These are phyloP conservation scores for Fusarium sp. DNA, from an alignment of 2,329 filamentous ascomycete species.

Conservation along the genomic window DNA sequence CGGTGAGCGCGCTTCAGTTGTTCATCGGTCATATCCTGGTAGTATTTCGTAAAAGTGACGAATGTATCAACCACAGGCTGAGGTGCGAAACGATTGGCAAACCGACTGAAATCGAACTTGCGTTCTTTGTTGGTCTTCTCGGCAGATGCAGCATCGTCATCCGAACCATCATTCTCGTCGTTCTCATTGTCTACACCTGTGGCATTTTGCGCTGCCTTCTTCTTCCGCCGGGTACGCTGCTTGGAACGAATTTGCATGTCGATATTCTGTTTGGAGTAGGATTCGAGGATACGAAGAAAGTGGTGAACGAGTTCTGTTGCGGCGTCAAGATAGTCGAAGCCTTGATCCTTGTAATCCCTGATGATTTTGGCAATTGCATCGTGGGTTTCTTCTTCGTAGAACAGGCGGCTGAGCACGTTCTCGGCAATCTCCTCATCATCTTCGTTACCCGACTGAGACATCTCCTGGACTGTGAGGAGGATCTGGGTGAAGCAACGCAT, in stretches of 20 bases:
- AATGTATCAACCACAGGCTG: constrained; percentile 93
- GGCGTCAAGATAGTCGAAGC: constrained; percentile 92
- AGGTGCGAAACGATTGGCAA: constrained; percentile 81
- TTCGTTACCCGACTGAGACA: constrained; percentile 83
- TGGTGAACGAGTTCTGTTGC: constrained; percentile 91
- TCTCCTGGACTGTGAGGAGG: constrained; percentile 89
- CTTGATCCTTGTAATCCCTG: constrained; percentile 90
- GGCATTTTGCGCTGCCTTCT: constrained; percentile 66
- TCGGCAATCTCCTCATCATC: constrained; percentile 99
- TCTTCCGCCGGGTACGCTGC: constrained; percentile 77
- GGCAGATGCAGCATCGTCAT: constrained; percentile 75
- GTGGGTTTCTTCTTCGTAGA: constrained; percentile 96
- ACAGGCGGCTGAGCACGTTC: constrained; percentile 96
- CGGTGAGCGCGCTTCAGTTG: constrained; percentile 93
- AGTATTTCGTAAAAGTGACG: constrained; percentile 80
- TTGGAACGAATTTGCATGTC: constrained; percentile 93
- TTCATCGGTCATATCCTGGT: constrained; percentile 78
- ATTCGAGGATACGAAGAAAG: constrained; percentile 90
- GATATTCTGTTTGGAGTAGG: constrained; percentile 93
- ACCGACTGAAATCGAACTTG: constrained; percentile 92
- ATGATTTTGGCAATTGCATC: constrained; percentile 85
- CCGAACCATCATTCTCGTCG: constrained; percentile 75
- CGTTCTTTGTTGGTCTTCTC: constrained; percentile 81
- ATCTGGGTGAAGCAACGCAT: constrained; percentile 98
- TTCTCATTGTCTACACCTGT: constrained; percentile 58